phyloP scores from a whole-genome alignment of 768 basidiomycete species.

The Leucosporidium creatinivorum region DNA sequence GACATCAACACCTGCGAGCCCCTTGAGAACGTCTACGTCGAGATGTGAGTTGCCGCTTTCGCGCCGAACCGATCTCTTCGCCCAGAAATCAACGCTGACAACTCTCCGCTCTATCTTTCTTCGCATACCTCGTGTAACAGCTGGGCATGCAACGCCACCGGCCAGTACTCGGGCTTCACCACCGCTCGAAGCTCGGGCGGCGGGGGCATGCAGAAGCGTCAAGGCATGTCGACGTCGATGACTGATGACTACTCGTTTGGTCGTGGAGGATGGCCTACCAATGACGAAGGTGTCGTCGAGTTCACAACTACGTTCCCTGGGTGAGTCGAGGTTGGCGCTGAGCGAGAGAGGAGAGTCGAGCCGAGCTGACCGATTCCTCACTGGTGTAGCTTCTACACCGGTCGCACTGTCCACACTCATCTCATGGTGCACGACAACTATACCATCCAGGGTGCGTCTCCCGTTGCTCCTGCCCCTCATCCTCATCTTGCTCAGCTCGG shows the following conservation, averaged over 20 bases:
- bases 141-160: conserved; percentile 12
- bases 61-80: too few species aligned
- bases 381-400: conserved; percentile 32
- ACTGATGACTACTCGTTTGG: conserved; percentile 41
- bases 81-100: neutral
- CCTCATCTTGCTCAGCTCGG: too few species aligned
- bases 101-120: neutral
- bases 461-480: neutral
- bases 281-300: conserved; percentile 43
- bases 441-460: neutral
- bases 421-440: conserved; percentile 40
- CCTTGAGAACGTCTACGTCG: conserved; percentile 42
- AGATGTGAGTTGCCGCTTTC: conserved; percentile 39
- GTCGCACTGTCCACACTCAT: conserved; percentile 45
- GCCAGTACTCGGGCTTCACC: conserved; percentile 13
- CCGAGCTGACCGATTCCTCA: neutral
- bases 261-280: conserved; percentile 43
- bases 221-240: neutral
- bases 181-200: neutral
- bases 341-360: too few species aligned
- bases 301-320: conserved; percentile 41
- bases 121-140: neutral
- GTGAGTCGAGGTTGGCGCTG: neutral
- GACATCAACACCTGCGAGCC: conserved; percentile 45
- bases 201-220: neutral